Conservation (phyloP, 805 yeast species). For the Metschnikowia arizonensis region DNA sequence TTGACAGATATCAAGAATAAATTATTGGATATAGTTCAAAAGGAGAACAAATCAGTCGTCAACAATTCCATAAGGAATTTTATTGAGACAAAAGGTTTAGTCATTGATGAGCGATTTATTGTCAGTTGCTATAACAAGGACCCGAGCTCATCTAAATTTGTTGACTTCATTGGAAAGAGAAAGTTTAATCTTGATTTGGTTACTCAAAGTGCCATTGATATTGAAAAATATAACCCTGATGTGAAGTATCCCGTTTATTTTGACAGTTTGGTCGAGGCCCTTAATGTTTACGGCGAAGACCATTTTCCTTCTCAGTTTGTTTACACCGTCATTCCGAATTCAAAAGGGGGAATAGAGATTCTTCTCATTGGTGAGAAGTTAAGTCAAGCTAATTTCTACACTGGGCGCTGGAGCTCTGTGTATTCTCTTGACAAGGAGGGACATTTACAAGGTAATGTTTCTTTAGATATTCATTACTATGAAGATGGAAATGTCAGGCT, state of each 20-base stretch:
- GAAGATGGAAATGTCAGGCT: slow-evolving; percentile 95
- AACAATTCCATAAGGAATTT: slow-evolving; percentile 28
- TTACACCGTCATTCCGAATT: slow-evolving; percentile 40
- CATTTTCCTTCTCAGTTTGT: slow-evolving; percentile 62
- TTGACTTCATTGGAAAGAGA: slow-evolving; percentile 48
- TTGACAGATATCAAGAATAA: slow-evolving; percentile 26
- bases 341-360: slow-evolving; percentile 35
- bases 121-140: slow-evolving; percentile 34
- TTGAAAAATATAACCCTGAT: slow-evolving; percentile 39
- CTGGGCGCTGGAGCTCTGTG: slow-evolving; percentile 80
- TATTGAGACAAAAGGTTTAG: slow-evolving; percentile 27
- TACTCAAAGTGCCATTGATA: slow-evolving; percentile 45
- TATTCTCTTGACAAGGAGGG: slow-evolving; percentile 41
- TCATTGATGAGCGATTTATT: slow-evolving; percentile 28
- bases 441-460: slow-evolving; percentile 49
- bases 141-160: slow-evolving; percentile 38
- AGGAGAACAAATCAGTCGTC: slow-evolving; percentile 20
- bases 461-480: slow-evolving; percentile 80
- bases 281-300: slow-evolving; percentile 52
- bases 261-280: slow-evolving; percentile 26
- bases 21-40: slow-evolving; percentile 23
- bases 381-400: slow-evolving; percentile 76
- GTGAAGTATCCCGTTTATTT: slow-evolving; percentile 27
- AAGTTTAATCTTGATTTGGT: slow-evolving; percentile 59
- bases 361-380: slow-evolving; percentile 67